phyloP scores from a whole-genome alignment of 1,139 yeast species.

The Scheffersomyces parashehatae region DNA sequence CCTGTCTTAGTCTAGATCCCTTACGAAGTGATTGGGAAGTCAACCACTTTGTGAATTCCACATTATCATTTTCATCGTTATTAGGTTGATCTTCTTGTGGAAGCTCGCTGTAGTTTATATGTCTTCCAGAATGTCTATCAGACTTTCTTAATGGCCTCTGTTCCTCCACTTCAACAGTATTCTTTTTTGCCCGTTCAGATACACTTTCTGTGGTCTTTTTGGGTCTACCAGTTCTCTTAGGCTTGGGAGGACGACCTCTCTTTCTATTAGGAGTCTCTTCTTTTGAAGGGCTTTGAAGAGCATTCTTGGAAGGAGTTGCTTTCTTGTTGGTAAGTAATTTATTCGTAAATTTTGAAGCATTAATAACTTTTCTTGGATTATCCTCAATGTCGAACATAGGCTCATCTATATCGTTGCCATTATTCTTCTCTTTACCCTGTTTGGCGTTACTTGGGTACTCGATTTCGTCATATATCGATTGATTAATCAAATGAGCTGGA shows the following conservation, averaged over 20 bases:
- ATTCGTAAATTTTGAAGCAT: too few relatives aligned
- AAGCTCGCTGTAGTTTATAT: constrained; percentile 3
- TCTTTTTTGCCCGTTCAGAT: too few relatives aligned
- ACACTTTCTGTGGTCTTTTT: too few relatives aligned
- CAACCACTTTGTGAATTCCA: constrained; percentile 12
- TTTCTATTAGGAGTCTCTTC: not conserved
- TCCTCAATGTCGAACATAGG: too few relatives aligned
- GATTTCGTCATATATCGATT: constrained; percentile 1
- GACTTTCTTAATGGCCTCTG: constrained; percentile 5
- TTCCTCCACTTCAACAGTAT: too few relatives aligned
- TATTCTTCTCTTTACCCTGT: not conserved
- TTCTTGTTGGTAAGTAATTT: too few relatives aligned
- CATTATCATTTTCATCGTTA: constrained; percentile 8
- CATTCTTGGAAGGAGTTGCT: too few relatives aligned
- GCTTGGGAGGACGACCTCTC: constrained; percentile 9
- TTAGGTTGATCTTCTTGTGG: too few relatives aligned
- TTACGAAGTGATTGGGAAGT: constrained; percentile 5
- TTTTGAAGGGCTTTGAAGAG: not conserved
- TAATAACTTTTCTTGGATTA: too few relatives aligned
- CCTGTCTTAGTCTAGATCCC: not conserved
- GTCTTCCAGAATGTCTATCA: constrained; percentile 7
- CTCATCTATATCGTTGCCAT: too few relatives aligned
- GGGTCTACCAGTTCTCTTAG: constrained; percentile 5
- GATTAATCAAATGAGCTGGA: constrained; percentile 5
- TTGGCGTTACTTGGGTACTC: not conserved